Base-by-base conservation (phyloP, 768 basidiomycete genomes). In the Russula abietina region DNA sequence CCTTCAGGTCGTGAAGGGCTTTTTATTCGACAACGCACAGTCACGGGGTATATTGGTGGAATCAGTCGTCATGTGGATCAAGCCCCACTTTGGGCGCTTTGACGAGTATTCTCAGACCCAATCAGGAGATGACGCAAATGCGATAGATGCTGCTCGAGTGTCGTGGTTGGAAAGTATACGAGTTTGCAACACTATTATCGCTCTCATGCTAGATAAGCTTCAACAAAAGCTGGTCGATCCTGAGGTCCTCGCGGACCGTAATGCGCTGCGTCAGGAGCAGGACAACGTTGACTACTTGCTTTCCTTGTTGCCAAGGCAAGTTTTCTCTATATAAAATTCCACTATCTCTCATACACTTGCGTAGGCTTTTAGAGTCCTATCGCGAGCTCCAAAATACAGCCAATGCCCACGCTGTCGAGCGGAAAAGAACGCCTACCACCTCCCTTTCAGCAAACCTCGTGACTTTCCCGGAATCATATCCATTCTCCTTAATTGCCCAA, bases 401-500 rank as follows among this genome's bases (percentile, higher is more conserved):
- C 0, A 89, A 88, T 22, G 80, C 79, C 45, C 82, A 81, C 57
- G 84, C 86, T 2, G 81, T 98, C 50, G 87, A 89, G 69, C 84
- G 83, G 48, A 83, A 81, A 30, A 83, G 81, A 52, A 80, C 87
- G 0, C 78, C 74, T 1, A 79, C 83, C 2, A 85, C 87, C 3
- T 75, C 79, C 30, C 83, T 85, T 53, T 75, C 85, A 24, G 71
- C 77, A 2, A 71, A 81, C 2, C 94, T 93, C 0, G 85, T 91
- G 49, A 88, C 90, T 1, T 98, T 98, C 75, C 96, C 96, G 0
- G 89, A 93, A 66, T 88, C 94, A 0, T 94, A 98, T 72, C 96
- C 96, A 0, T 94, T 97, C 73, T 87, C 92, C 7, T 79, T 98
- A 22, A 69, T 92, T 28, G 79, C 88, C 0, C 79, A 84, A 36